Conservation (phyloP, 495 filamentous ascomycete species). For the Xylaria longipes region DNA sequence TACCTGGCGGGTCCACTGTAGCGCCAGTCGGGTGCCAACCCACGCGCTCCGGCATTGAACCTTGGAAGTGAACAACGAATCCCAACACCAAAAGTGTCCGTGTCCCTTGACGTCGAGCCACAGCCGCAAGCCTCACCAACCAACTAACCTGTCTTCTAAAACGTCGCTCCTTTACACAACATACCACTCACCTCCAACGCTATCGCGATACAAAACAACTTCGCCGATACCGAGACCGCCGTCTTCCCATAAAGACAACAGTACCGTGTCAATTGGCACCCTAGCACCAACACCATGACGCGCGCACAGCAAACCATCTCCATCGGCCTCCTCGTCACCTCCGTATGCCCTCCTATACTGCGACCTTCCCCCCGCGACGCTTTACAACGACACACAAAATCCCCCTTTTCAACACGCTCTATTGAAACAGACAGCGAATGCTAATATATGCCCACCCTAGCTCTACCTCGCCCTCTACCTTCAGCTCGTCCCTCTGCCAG, state of each 20-base stretch:
- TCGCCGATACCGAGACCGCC: neutral
- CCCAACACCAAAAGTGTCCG: neutral
- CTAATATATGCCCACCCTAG: slow-evolving; percentile 49
- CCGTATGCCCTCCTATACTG: slow-evolving; percentile 57
- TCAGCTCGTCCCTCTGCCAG: slow-evolving; percentile 82
- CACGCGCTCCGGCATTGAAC: neutral
- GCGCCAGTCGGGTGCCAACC: too few species aligned
- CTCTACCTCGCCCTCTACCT: slow-evolving; percentile 88
- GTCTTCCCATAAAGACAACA: neutral
- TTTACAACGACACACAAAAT: neutral
- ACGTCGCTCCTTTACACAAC: slow-evolving; percentile 5
- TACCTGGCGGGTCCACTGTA: too few species aligned
- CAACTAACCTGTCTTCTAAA: neutral
- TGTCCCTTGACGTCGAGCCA: slow-evolving; percentile 1
- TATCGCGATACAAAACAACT: neutral
- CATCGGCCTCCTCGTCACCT: slow-evolving; percentile 81
- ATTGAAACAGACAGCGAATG: neutral
- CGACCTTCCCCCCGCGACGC: slow-evolving; percentile 6
- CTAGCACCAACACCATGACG: slow-evolving; percentile 67
- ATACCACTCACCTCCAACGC: neutral
- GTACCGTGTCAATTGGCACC: neutral
- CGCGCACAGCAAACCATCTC: slow-evolving; percentile 93
- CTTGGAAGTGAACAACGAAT: neutral
- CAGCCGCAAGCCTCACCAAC: neutral
- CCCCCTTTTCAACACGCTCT: neutral